Evolutionary conservation across 495 filamentous ascomycete genomes (phyloP).

Genomic region (Parathielavia hyrcaniae): DNA sequence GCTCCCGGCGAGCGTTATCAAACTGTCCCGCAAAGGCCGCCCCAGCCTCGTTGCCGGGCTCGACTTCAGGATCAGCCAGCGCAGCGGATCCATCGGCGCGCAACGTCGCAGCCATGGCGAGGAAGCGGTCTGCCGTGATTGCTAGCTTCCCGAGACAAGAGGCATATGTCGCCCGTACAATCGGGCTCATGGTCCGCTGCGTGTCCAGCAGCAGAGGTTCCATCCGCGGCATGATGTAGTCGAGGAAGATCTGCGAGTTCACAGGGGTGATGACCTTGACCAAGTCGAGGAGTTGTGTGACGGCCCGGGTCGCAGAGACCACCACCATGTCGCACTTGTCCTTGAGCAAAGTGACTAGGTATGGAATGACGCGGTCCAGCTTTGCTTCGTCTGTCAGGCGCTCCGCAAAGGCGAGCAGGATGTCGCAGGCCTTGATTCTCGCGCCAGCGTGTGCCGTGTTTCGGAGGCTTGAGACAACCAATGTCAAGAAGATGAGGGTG

Average conservation of each 20-base stretch:
- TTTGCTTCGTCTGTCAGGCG: conserved; percentile 93
- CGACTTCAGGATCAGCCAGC: conserved; percentile 70
- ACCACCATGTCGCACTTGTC: conserved; percentile 79
- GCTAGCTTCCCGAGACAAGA: conserved; percentile 87
- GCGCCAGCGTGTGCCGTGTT: conserved; percentile 84
- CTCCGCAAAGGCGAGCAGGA: conserved; percentile 88
- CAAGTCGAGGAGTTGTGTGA: conserved; percentile 82
- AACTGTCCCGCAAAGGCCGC: conserved; percentile 71
- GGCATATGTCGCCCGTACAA: conserved; percentile 85
- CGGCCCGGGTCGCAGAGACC: conserved; percentile 71
- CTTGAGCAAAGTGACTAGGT: conserved; percentile 71
- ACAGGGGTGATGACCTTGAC: conserved; percentile 84
- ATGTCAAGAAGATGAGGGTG: conserved; percentile 81
- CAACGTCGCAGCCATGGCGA: conserved; percentile 86
- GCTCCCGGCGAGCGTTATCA: conserved; percentile 69
- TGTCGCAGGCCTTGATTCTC: conserved; percentile 83
- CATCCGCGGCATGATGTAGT: conserved; percentile 85
- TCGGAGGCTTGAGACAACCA: conserved; percentile 80
- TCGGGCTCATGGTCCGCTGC: conserved; percentile 53
- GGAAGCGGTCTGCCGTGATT: conserved; percentile 75
- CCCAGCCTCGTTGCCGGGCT: conserved; percentile 56
- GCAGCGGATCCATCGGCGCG: conserved; percentile 77
- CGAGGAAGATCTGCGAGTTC: conserved; percentile 91
- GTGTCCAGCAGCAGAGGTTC: conserved; percentile 59
- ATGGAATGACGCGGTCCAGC: conserved; percentile 87